Base-by-base conservation (phyloP, 1,139 yeast species). In the Debaryomycetaceae sp. region DNA sequence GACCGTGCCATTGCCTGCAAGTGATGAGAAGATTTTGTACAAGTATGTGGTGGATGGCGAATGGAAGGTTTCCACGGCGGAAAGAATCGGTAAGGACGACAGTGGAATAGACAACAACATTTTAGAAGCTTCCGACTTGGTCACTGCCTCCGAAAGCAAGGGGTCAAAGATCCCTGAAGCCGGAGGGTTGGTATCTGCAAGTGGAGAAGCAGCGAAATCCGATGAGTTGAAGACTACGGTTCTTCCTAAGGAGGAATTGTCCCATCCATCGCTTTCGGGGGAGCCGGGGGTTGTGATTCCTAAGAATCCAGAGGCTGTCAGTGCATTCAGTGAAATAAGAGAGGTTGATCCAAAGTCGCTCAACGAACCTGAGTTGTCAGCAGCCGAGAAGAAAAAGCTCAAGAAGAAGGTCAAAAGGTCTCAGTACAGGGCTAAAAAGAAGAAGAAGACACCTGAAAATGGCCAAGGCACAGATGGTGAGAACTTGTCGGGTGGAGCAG, bases 171-270 rank as follows among this genome's bases (percentile, higher is more conserved):
- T 80, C 51, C 88, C 88, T 23, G 87, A 82, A 62, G 73, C 83
- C 49, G 85, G 81, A 38, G 73, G 73, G 6, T 57, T 70, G 42
- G 86, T 71, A 17, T 86, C 81, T 54, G 87, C 89, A 57, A 86
- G 88, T 37, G 89, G 83, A 57, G 78, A 81, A 14, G 95, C 88
- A n/a, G 91, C 81, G 53, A 91, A 73, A 56, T 91, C 97, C 33
- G 45, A 45, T n/a, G 70, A 62, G 14, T 57, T 68, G 36, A 65
- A 65, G 42, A 65, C 84, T 42, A 77, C 84, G n/a, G 86, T 80
- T 14, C 53, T 80, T 68, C 85, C 87, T 41, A 65, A 76, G 13
- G 50, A 65, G 24, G 85, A 79, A 54, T 76, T 73, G 34, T 51
- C 65, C 43, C 81, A 79, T 50, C 64, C 66, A 37, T 61, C 73